A percentile compares a stretch with the other conserved stretches of the same genome.
phyloP scores from a whole-genome alignment of 2,329 filamentous ascomycete species.

The Aspergillus oerlinghausenensis region DNA sequence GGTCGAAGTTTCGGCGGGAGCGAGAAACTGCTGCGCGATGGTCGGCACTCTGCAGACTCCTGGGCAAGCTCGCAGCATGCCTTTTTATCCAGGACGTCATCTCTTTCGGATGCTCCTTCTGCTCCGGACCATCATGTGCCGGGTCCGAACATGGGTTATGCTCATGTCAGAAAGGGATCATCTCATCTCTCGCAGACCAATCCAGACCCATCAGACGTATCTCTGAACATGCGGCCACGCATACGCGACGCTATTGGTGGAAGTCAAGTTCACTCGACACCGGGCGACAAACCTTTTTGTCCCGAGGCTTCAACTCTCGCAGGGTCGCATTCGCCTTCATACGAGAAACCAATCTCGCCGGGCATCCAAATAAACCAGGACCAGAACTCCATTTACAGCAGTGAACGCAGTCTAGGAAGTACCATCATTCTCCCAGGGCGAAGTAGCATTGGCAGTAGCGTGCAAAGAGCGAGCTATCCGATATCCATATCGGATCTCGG shows the following conservation, averaged over 20 bases:
- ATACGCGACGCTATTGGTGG: background rate
- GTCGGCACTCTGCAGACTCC: slow-evolving; percentile 11
- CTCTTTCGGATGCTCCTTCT: slow-evolving; percentile 7
- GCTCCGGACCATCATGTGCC: slow-evolving; percentile 3
- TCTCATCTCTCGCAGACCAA: background rate
- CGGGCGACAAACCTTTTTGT: background rate
- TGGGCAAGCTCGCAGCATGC: slow-evolving; percentile 14
- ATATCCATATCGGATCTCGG: slow-evolving; percentile 6
- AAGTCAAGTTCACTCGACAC: background rate
- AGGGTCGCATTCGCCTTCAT: background rate
- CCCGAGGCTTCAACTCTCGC: background rate
- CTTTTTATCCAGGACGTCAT: slow-evolving; percentile 9
- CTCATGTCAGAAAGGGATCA: background rate
- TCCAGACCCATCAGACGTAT: background rate
- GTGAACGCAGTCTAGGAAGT: slow-evolving; percentile 22
- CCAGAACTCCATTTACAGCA: slow-evolving; percentile 11
- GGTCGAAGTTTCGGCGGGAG: slow-evolving; percentile 7
- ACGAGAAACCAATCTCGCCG: background rate
- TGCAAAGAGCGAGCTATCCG: slow-evolving; percentile 12
- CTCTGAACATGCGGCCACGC: background rate
- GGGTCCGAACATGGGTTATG: background rate
- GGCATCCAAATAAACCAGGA: background rate
- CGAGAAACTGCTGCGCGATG: slow-evolving; percentile 15
- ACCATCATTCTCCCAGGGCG: slow-evolving; percentile 27
- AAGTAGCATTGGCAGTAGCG: slow-evolving; percentile 19